Base-by-base conservation (phyloP, 2,329 filamentous ascomycete species). In the Emergomyces pasteurianus region DNA sequence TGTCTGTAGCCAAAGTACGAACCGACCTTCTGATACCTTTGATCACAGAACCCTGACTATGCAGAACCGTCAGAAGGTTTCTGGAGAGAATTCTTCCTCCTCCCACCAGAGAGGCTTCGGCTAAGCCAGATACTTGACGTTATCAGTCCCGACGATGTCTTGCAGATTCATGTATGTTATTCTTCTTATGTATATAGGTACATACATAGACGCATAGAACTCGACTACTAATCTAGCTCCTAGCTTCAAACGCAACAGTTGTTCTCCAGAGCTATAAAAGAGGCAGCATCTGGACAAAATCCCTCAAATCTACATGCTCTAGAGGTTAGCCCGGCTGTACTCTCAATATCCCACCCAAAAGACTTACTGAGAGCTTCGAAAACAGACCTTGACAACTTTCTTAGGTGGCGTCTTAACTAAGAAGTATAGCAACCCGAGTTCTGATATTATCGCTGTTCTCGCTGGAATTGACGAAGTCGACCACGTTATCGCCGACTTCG, bases 71-170 rank as follows among this genome's bases (percentile, higher is more conserved):
- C 89, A 0, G 90, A 96, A 63, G 92, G 91, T 50, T 99, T 96
- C 77, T 99, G 94, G 94, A 83, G 85, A 66, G 94, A 96, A 75
- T 91, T 99, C 77, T 99, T 99, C 74, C 82, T 99, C 43, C 80
- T 96, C 62, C 86, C 86, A 64, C 92, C 92, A 26, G 90, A 96
- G 71, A 81, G 84, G 60, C 73, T 79, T 4, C 82, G 85, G 56
- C 78, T 99, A 65, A 83, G 84, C 71, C 78, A 77, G 57, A 82
- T 91, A 55, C 78, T 99, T 63, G 83, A 86, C 64, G 78, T 81
- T n/a, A 78, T 94, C 47, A 81, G 83, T 58, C 83, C 90, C 6
- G 86, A 89, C 66, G 86, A 92, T 67, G 80, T 95, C 64, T 79
- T 96, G 49, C 84, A 86, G 62, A 77, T 89, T 55, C 90, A 95